phyloP scores from a whole-genome alignment of 225 moss, liverwort and hornwort genomes.

The Ulota crispa region DNA sequence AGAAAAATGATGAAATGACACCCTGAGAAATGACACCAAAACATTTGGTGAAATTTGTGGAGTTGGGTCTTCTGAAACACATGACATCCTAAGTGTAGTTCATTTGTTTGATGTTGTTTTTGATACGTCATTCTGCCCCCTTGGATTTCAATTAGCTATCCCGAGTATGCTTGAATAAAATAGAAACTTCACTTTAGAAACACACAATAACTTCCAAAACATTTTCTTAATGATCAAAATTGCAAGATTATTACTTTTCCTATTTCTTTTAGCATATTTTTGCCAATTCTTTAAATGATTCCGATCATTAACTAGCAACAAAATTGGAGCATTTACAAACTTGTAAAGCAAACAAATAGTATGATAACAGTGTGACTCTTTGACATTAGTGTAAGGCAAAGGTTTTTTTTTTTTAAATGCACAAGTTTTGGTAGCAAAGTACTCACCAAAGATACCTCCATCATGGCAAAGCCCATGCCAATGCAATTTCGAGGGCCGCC shows the following conservation, averaged over 20 bases:
- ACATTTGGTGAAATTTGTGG: not conserved
- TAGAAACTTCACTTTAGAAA: not conserved
- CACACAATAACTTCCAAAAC: not conserved
- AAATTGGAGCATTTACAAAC: not conserved
- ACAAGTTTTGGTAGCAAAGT: not conserved
- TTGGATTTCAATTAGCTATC: too few relatives aligned
- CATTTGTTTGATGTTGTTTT: not conserved
- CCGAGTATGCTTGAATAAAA: not conserved
- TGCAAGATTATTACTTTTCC: rapidly evolving
- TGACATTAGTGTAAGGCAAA: not conserved
- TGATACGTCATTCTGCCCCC: too few relatives aligned
- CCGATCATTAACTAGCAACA: not conserved
- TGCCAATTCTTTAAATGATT: not conserved
- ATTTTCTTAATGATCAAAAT: not conserved
- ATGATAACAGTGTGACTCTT: not conserved
- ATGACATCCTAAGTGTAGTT: not conserved
- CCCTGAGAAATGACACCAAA: not conserved
- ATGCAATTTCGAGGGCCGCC: conserved; percentile 86
- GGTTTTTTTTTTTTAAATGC: not conserved
- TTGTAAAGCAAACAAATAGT: not conserved
- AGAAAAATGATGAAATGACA: not conserved
- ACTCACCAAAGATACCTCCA: conserved; percentile 71
- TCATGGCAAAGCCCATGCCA: conserved; percentile 87
- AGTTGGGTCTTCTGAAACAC: not conserved
- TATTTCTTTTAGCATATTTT: not conserved